Evolutionary conservation across 2,329 filamentous ascomycete species (phyloP).

Genomic region (Alternaria metachromatica): DNA sequence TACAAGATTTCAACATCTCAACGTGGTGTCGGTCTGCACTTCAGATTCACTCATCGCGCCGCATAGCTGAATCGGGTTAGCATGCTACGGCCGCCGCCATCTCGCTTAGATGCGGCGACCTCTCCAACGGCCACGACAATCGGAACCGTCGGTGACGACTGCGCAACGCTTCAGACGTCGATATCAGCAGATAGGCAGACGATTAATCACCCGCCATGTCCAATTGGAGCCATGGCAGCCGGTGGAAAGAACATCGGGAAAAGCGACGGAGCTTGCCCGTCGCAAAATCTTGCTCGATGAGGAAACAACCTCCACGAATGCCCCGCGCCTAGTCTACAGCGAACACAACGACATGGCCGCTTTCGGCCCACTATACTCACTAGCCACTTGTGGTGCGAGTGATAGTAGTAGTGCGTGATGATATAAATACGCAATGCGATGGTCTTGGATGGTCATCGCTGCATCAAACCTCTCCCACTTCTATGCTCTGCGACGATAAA

Average conservation of each 20-base stretch:
- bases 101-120: conserved; percentile 18
- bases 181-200: conserved; percentile 27
- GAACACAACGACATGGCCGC: conserved; percentile 27
- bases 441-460: conserved; percentile 10
- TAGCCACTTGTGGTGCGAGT: conserved; percentile 10
- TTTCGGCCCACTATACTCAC: conserved; percentile 25
- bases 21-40: not conserved
- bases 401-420: conserved; percentile 14
- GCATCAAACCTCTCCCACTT: conserved; percentile 13
- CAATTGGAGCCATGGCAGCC: conserved; percentile 34
- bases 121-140: not conserved
- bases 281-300: conserved; percentile 37
- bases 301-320: conserved; percentile 37
- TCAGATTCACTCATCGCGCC: conserved; percentile 4
- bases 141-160: conserved; percentile 17
- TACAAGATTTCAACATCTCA: not conserved
- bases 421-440: conserved; percentile 24
- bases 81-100: not conserved
- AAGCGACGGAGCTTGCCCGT: conserved; percentile 20
- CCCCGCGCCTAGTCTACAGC: conserved; percentile 31
- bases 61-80: conserved; percentile 7
- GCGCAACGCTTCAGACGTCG: not conserved
- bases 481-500: conserved; percentile 23
- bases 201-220: conserved; percentile 16
- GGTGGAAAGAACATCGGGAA: conserved; percentile 26